Evolutionary conservation across 208 protist genomes (phyloP), one percentile per base, ranked within the genome.

Genomic region (Pavlovales sp.): DNA sequence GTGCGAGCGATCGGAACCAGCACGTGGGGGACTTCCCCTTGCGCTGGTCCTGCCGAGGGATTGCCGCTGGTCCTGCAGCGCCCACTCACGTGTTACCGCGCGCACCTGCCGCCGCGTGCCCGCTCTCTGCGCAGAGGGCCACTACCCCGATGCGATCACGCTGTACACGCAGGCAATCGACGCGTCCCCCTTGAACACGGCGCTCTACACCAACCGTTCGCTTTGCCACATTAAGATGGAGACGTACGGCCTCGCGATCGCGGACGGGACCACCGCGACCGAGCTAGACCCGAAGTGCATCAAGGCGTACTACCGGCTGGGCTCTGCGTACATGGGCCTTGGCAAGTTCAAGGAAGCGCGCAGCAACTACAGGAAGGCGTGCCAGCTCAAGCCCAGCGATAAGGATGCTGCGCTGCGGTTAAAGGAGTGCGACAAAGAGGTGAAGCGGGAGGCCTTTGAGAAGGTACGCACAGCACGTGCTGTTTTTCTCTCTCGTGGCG

Each of bases 251-350:
- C 94, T 94, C 7, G 97, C 98, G 22, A 91, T 99, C 28, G 79
- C 91, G 0, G 98, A 99, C 86, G 97, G 97, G 37, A 94, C 96
- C 28, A 94, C 93, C 78, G 95, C 97, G 22, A 93, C 98, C 40
- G 92, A 94, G 36, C 75, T 98, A 30, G 97, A 99, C 75, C 94
- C 95, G 0, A 93, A 90, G 66, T 98, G 97, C 83, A 93, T 97
- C 5, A 99, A 99, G 90, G 97, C 96, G 26, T 98, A 99, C 91
- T 99, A 99, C 93, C 95, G 97, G 88, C 95, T 97, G 71, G 98
- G 96, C 36, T 96, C 95, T 0, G 97, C 97, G 0, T 93, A 98
- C 90, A 93, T 99, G 37, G 93, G 94, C 28, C 93, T 99, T 8
- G 94, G 95, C 11, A 97, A 99, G 89, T 98, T 95, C 92, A 97